These are phyloP conservation scores for Agaricus blazei DNA, from an alignment of 768 basidiomycete genomes.

Conservation along the genomic window DNA sequence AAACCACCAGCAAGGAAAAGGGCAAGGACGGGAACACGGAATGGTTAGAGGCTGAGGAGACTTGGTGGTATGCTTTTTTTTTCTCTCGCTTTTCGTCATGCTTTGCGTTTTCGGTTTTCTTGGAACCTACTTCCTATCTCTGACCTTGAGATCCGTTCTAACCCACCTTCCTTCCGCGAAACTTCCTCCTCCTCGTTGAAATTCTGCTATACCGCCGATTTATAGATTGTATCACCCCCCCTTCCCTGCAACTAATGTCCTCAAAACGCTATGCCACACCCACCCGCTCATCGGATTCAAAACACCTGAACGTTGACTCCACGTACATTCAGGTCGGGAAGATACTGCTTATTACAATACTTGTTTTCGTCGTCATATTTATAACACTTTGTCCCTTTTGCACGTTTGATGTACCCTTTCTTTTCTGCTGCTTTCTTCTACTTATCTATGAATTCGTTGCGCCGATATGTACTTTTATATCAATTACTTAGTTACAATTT, in stretches of 20 bases:
- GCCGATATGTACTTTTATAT: constrained; percentile 1
- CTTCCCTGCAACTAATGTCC: neutral
- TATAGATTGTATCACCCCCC: neutral
- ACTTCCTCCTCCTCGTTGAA: no score
- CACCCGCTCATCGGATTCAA: no score
- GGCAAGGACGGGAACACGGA: constrained; percentile 43
- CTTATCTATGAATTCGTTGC: neutral
- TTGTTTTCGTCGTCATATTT: no score
- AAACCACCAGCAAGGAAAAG: constrained; percentile 54
- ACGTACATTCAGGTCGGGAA: no score
- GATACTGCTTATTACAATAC: no score
- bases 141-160: neutral
- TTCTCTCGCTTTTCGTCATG: constrained; percentile 12
- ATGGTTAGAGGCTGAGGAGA: constrained; percentile 25
- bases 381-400: no score
- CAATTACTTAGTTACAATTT: neutral
- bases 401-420: no score
- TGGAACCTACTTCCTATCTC: constrained; percentile 18
- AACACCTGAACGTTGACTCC: no score
- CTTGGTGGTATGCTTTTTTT: neutral
- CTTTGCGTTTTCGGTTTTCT: constrained; percentile 24
- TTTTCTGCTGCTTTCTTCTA: no score
- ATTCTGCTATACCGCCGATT: neutral
- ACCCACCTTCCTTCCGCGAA: no score
- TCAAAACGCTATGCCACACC: neutral